These are phyloP conservation scores for Cercospora sp. DNA, from an alignment of 2,329 filamentous ascomycete species.

Conservation along the genomic window DNA sequence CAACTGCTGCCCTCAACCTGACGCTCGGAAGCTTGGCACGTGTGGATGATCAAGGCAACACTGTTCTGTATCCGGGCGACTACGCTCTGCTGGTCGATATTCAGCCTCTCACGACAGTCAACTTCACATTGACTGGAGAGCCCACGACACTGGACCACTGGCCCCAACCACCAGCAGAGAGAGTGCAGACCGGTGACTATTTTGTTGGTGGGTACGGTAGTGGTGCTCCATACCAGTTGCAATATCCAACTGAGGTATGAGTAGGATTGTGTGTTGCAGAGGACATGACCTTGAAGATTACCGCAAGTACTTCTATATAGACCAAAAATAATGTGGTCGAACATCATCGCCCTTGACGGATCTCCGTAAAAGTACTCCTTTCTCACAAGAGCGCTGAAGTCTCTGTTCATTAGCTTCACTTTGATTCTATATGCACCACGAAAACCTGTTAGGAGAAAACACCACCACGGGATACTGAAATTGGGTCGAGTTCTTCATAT, in stretches of 20 bases:
- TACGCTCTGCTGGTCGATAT: slow-evolving; percentile 53
- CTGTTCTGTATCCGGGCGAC: slow-evolving; percentile 55
- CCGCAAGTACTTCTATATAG: background rate
- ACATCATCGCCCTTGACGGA: background rate
- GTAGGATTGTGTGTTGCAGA: background rate
- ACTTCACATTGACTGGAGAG: slow-evolving; percentile 52
- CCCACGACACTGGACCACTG: slow-evolving; percentile 46
- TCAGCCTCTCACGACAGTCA: slow-evolving; percentile 43
- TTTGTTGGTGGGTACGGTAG: slow-evolving; percentile 36
- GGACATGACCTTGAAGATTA: background rate
- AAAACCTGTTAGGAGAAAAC: background rate
- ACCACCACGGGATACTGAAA: background rate
- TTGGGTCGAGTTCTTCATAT: background rate
- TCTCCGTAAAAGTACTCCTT: background rate
- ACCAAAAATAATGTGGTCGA: background rate
- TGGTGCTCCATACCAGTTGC: slow-evolving; percentile 18
- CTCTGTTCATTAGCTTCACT: background rate
- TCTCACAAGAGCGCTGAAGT: background rate
- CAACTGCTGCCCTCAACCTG: slow-evolving; percentile 43
- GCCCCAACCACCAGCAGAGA: slow-evolving; percentile 35
- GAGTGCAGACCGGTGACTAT: slow-evolving; percentile 31
- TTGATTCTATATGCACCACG: background rate
- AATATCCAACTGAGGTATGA: slow-evolving; percentile 14
- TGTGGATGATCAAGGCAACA: slow-evolving; percentile 53
- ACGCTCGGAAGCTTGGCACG: slow-evolving; percentile 54